These are phyloP conservation scores for Phytophthora europaea DNA, from an alignment of 352 stramenopile species.

Conservation along the genomic window DNA sequence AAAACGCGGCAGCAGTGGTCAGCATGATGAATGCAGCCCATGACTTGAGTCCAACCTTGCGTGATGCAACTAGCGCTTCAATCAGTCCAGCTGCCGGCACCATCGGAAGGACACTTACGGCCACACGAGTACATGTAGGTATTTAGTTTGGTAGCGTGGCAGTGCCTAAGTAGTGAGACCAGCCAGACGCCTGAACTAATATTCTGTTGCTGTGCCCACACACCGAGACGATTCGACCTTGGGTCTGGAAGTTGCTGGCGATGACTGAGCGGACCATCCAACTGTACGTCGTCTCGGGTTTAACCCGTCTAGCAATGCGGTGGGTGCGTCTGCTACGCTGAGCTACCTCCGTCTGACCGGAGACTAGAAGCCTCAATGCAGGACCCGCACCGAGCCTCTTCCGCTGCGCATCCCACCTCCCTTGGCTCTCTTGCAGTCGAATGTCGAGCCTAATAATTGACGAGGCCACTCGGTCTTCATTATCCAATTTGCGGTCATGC, in stretches of 20 bases:
- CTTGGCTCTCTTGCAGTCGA: conserved; percentile 29
- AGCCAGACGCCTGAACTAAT: neutral
- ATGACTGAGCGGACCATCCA: conserved; percentile 5
- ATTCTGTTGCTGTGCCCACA: neutral
- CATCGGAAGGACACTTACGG: neutral
- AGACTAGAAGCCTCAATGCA: conserved; percentile 4
- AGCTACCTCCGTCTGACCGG: neutral
- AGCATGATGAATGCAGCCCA: too few relatives aligned
- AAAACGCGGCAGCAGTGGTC: too few relatives aligned
- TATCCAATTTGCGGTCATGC: conserved; percentile 41
- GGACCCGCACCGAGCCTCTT: conserved; percentile 17
- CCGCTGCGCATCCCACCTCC: conserved; percentile 26
- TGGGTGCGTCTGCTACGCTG: neutral
- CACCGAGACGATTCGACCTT: conserved; percentile 11
- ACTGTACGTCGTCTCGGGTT: neutral
- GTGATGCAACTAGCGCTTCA: neutral
- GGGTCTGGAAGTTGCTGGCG: conserved; percentile 15
- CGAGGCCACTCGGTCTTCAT: conserved; percentile 15
- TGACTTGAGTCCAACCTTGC: neutral
- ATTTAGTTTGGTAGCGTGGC: neutral
- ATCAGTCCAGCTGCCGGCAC: neutral
- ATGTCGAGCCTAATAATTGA: neutral
- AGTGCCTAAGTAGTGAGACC: neutral
- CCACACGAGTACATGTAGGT: neutral
- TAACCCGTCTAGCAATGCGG: conserved; percentile 10